phyloP scores from a whole-genome alignment of 305 asterid genomes.

The Striga hermonthica region DNA sequence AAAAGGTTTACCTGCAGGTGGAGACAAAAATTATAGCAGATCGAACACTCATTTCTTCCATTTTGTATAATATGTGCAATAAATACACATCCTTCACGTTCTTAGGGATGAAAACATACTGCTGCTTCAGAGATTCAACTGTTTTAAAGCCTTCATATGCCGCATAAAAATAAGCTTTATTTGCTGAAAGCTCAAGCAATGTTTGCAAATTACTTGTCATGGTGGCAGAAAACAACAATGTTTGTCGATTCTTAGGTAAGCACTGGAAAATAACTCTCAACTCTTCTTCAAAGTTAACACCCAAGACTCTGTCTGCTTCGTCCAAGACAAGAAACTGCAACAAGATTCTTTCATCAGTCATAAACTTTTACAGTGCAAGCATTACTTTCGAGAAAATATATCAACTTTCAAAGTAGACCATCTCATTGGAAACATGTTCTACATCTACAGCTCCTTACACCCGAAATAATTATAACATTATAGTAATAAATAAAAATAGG shows the following conservation, averaged over 20 bases:
- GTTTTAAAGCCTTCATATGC: slow-evolving; percentile 86
- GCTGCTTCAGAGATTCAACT: slow-evolving; percentile 79
- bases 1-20: slow-evolving; percentile 72
- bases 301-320: slow-evolving; percentile 94
- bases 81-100: slow-evolving; percentile 85
- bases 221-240: slow-evolving; percentile 90
- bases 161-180: slow-evolving; percentile 78
- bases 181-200: slow-evolving; percentile 76
- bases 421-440: not conserved
- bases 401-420: not conserved
- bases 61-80: slow-evolving; percentile 56
- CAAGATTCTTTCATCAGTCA: slow-evolving; percentile 11
- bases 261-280: slow-evolving; percentile 76
- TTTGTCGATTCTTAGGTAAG: slow-evolving; percentile 81
- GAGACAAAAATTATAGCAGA: slow-evolving; percentile 89
- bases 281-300: slow-evolving; percentile 80
- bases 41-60: slow-evolving; percentile 68
- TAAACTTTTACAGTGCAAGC: slow-evolving; percentile 5
- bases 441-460: not conserved
- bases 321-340: slow-evolving; percentile 90
- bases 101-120: slow-evolving; percentile 67
- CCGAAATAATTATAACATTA: no score
- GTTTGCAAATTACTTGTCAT: slow-evolving; percentile 77
- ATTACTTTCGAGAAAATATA: not conserved
- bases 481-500: no score